phyloP scores from a whole-genome alignment of 768 basidiomycete species.

The Albatrellus ellisii region DNA sequence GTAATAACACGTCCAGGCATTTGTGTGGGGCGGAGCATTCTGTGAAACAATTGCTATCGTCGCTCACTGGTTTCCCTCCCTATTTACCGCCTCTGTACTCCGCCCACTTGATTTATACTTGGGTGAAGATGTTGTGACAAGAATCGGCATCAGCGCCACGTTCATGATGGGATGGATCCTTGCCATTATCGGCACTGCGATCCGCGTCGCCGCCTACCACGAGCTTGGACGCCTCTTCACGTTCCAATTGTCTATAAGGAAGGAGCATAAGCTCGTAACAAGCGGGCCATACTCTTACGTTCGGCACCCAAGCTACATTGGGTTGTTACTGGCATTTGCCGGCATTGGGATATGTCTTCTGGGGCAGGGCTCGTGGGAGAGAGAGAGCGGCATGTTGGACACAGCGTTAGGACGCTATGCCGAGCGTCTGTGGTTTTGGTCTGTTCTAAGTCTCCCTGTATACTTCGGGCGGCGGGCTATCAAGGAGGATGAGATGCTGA shows the following conservation, averaged over 20 bases:
- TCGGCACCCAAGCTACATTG: slow-evolving; percentile 19
- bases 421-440: slow-evolving; percentile 1
- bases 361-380: slow-evolving; percentile 11
- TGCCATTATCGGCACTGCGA: slow-evolving; percentile 5
- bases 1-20: too few species aligned
- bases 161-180: slow-evolving; percentile 12
- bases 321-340: slow-evolving; percentile 1
- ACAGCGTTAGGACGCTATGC: slow-evolving; percentile 6
- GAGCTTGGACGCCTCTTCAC: slow-evolving; percentile 18
- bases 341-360: slow-evolving; percentile 7
- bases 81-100: background rate
- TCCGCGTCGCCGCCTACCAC: slow-evolving; percentile 15
- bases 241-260: slow-evolving; percentile 16
- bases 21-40: too few species aligned
- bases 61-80: background rate
- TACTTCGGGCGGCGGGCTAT: background rate
- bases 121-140: background rate
- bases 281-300: slow-evolving; percentile 19
- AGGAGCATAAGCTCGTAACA: slow-evolving; percentile 18
- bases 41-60: background rate
- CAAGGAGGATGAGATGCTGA: slow-evolving; percentile 3
- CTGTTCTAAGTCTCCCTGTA: background rate
- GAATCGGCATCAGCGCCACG: slow-evolving; percentile 2
- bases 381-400: slow-evolving; percentile 8
- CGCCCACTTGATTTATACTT: background rate